phyloP scores from a whole-genome alignment of 352 stramenopile species.

The Pseudoperonospora humuli region DNA sequence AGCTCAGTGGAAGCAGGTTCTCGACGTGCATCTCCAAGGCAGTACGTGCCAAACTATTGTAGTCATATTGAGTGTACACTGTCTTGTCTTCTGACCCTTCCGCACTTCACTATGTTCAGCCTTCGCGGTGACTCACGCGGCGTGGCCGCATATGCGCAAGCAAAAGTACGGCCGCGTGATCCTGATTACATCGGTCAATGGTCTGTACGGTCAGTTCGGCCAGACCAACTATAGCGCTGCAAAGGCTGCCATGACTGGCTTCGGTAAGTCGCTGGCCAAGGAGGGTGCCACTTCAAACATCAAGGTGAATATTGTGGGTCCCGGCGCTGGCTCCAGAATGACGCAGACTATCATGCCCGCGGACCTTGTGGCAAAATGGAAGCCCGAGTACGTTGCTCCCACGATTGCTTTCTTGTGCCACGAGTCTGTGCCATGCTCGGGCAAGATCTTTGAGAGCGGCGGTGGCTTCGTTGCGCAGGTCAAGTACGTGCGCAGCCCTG shows the following conservation, averaged over 20 bases:
- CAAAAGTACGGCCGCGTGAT: constrained; percentile 87
- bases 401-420: constrained; percentile 83
- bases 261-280: constrained; percentile 88
- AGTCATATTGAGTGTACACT: not conserved
- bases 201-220: constrained; percentile 87
- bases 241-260: constrained; percentile 90
- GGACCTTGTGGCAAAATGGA: constrained; percentile 76
- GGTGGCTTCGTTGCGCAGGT: constrained; percentile 78
- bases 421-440: constrained; percentile 63
- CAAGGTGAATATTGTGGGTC: constrained; percentile 85
- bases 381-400: constrained; percentile 85
- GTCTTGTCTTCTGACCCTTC: not conserved
- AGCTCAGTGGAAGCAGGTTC: constrained; percentile 80
- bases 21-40: constrained; percentile 79
- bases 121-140: constrained; percentile 76
- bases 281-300: constrained; percentile 79
- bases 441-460: constrained; percentile 80
- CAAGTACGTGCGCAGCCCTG: constrained; percentile 68
- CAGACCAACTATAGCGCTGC: constrained; percentile 87
- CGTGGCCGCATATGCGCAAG: constrained; percentile 84
- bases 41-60: constrained; percentile 21
- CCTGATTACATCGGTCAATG: constrained; percentile 80
- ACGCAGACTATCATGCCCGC: constrained; percentile 78
- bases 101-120: constrained; percentile 16
- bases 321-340: constrained; percentile 82